These are phyloP conservation scores for Ottelia alismoides DNA, from an alignment of 106 monocot genomes.

Conservation along the genomic window DNA sequence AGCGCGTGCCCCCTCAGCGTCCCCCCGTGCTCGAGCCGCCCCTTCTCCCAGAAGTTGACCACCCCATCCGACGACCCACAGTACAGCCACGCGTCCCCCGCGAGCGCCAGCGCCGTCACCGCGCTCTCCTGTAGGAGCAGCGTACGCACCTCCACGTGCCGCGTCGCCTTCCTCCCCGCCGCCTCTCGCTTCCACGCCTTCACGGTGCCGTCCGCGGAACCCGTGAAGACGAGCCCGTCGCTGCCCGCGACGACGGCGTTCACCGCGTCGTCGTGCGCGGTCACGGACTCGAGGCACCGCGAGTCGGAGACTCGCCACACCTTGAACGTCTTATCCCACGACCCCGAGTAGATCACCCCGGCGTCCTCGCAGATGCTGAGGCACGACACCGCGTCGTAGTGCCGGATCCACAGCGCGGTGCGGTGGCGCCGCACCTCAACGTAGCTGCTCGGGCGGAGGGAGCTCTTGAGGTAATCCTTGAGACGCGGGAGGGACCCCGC, in stretches of 20 bases:
- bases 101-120: constrained; percentile 46
- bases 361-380: constrained; percentile 43
- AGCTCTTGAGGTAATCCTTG: constrained; percentile 39
- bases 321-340: constrained; percentile 69
- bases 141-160: constrained; percentile 27
- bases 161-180: constrained; percentile 1
- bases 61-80: constrained; percentile 65
- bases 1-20: constrained; percentile 49
- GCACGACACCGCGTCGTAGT: constrained; percentile 66
- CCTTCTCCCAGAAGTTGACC: constrained; percentile 53
- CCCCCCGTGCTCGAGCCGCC: constrained; percentile 32
- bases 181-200: constrained; percentile 59
- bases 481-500: constrained; percentile 40
- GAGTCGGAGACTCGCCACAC: constrained; percentile 58
- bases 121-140: constrained; percentile 58
- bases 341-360: constrained; percentile 55
- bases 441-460: constrained; percentile 49
- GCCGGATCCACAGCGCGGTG: constrained; percentile 43
- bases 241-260: constrained; percentile 47
- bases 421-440: constrained; percentile 43
- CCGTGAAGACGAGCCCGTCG: constrained; percentile 50
- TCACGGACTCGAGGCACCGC: constrained; percentile 56
- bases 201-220: constrained; percentile 73
- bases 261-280: constrained; percentile 74
- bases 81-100: constrained; percentile 28